Evolutionary conservation across 352 stramenopile species (phyloP).

Genomic region (Blastocystis sp.): DNA sequence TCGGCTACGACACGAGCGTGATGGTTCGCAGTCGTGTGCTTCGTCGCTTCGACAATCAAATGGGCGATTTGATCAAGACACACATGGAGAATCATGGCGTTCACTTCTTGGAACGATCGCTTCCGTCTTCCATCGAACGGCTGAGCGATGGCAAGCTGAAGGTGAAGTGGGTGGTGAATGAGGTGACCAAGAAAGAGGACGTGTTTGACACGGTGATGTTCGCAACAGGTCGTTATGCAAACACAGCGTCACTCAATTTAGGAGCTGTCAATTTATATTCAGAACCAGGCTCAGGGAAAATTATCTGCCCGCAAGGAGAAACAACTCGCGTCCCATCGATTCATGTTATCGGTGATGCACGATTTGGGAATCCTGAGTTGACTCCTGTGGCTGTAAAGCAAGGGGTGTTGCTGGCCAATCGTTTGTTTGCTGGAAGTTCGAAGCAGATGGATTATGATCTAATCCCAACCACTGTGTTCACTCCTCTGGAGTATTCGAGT

Average conservation of each 20-base stretch:
- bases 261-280: constrained; percentile 73
- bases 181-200: constrained; percentile 73
- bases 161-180: constrained; percentile 69
- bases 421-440: constrained; percentile 76
- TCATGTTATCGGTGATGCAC: constrained; percentile 92
- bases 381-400: constrained; percentile 94
- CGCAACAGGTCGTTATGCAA: constrained; percentile 82
- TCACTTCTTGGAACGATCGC: constrained; percentile 73
- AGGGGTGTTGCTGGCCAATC: constrained; percentile 78
- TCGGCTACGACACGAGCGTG: constrained; percentile 89
- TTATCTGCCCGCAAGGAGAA: constrained; percentile 71
- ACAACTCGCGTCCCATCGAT: constrained; percentile 87
- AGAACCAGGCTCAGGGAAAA: constrained; percentile 61
- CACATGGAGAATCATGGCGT: constrained; percentile 84
- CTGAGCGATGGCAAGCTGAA: constrained; percentile 11
- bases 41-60: constrained; percentile 93
- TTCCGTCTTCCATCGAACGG: not conserved
- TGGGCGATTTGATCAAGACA: constrained; percentile 81
- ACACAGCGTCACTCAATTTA: constrained; percentile 82
- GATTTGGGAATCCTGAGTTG: constrained; percentile 85
- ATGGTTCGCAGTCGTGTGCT: constrained; percentile 92
- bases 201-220: constrained; percentile 90
- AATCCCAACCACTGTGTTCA: constrained; percentile 81
- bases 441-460: constrained; percentile 66
- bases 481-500: constrained; percentile 90